phyloP scores from a whole-genome alignment of 176 grass and related monocot species.

The Leersia perrieri region DNA sequence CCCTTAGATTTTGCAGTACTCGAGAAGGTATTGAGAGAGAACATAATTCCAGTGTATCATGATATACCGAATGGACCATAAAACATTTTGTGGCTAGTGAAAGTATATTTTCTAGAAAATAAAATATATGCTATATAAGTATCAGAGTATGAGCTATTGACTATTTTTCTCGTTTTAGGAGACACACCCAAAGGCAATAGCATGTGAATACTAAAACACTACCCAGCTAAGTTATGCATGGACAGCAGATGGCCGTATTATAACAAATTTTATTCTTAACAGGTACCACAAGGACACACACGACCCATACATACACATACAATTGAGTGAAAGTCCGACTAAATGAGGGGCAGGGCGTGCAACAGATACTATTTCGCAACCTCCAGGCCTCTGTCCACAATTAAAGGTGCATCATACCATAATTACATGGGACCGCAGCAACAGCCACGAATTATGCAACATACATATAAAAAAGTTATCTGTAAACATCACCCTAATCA shows the following conservation, averaged over 20 bases:
- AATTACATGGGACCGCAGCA: conserved; percentile 38
- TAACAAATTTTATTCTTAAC: neutral
- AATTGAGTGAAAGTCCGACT: neutral
- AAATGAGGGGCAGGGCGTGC: neutral
- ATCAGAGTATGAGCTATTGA: neutral
- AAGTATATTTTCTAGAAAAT: too few species aligned
- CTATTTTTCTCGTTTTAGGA: neutral
- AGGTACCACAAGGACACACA: neutral
- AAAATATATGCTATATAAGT: too few species aligned
- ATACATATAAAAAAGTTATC: conserved; percentile 30
- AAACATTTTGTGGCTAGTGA: too few species aligned
- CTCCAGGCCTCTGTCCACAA: neutral
- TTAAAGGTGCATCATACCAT: conserved; percentile 36
- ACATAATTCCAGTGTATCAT: too few species aligned
- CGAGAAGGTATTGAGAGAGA: too few species aligned
- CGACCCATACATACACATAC: neutral
- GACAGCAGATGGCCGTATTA: neutral
- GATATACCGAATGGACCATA: too few species aligned
- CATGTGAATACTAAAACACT: neutral
- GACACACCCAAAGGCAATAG: too few species aligned
- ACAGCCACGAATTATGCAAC: conserved; percentile 33
- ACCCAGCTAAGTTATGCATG: neutral
- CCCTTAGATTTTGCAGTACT: too few species aligned
- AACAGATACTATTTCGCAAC: conserved; percentile 33
- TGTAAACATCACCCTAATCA: conserved; percentile 46